A percentile compares a stretch with the other conserved stretches of the same genome.
phyloP scores from a whole-genome alignment of 768 basidiomycete species.

The Agrocybe chaxingu region DNA sequence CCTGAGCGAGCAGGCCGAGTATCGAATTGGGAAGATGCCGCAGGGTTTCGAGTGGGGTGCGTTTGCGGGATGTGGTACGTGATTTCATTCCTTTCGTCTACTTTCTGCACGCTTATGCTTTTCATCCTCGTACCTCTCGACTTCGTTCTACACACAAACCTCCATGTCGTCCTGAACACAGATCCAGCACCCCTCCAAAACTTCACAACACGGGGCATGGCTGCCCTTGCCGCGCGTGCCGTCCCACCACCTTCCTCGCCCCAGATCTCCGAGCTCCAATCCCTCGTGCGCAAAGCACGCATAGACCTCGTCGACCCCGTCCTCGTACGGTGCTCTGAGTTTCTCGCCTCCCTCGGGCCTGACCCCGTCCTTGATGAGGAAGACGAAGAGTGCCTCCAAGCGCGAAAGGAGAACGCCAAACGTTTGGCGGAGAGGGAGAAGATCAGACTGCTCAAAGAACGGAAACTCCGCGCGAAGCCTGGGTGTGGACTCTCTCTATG shows the following conservation, averaged over 20 bases:
- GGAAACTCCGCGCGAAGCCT: constrained; percentile 23
- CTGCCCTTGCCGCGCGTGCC: constrained; percentile 32
- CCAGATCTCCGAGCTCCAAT: constrained; percentile 50
- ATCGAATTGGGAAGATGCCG: constrained; percentile 36
- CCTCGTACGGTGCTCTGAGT: constrained; percentile 28
- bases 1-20: constrained; percentile 44
- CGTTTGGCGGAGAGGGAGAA: constrained; percentile 40
- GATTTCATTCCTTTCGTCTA: neutral
- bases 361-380: constrained; percentile 27
- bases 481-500: constrained; percentile 26
- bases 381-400: constrained; percentile 36
- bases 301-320: constrained; percentile 50
- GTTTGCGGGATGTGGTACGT: constrained; percentile 54
- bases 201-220: constrained; percentile 37
- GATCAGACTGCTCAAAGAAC: constrained; percentile 53
- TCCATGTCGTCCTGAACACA: constrained; percentile 18
- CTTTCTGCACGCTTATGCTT: too few species aligned
- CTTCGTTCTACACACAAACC: neutral
- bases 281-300: constrained; percentile 52
- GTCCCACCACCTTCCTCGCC: constrained; percentile 37
- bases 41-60: constrained; percentile 60
- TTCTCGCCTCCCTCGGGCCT: constrained; percentile 30
- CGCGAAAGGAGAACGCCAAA: constrained; percentile 17
- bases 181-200: constrained; percentile 53
- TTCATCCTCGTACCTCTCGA: too few species aligned